These are phyloP conservation scores for Boletus holoroseus DNA, from an alignment of 1,284 basidiomycete species.

Conservation along the genomic window DNA sequence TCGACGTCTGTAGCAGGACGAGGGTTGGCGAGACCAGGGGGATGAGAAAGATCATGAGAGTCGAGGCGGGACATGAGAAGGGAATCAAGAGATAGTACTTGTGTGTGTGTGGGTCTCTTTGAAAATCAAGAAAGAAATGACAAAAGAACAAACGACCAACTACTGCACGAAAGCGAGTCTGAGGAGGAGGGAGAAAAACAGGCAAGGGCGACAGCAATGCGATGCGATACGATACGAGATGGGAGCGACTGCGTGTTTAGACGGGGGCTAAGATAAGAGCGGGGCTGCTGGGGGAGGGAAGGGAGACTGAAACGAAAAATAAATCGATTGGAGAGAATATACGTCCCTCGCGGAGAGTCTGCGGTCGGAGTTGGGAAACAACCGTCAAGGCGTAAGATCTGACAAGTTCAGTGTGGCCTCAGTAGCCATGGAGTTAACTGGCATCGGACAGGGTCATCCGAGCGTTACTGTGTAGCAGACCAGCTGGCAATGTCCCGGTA, in stretches of 20 bases:
- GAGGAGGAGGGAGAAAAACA: constrained; percentile 23
- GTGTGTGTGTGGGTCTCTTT: constrained; percentile 3
- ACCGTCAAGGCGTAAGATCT: constrained; percentile 18
- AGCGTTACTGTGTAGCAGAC: neutral
- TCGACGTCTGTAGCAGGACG: constrained; percentile 21
- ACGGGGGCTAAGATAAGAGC: constrained; percentile 31
- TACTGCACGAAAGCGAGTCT: constrained; percentile 33
- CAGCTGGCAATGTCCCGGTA: neutral
- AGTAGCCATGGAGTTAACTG: constrained; percentile 3
- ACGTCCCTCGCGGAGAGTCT: constrained; percentile 33
- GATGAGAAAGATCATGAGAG: constrained; percentile 43
- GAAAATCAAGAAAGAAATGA: constrained; percentile 14
- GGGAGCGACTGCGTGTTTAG: constrained; percentile 28
- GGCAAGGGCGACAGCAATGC: constrained; percentile 33
- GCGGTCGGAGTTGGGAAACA: constrained; percentile 33
- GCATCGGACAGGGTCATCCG: constrained; percentile 1
- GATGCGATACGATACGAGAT: constrained; percentile 32
- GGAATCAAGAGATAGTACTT: neutral
- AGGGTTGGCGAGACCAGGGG: constrained; percentile 31
- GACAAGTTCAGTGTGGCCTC: constrained; percentile 14
- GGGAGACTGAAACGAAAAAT: constrained; percentile 27
- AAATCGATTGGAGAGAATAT: constrained; percentile 30
- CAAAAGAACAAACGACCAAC: constrained; percentile 30
- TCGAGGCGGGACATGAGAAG: constrained; percentile 38
- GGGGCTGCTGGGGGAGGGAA: constrained; percentile 7